Evolutionary conservation across 495 filamentous ascomycete species (phyloP).

Genomic region (Thozetella sp.): DNA sequence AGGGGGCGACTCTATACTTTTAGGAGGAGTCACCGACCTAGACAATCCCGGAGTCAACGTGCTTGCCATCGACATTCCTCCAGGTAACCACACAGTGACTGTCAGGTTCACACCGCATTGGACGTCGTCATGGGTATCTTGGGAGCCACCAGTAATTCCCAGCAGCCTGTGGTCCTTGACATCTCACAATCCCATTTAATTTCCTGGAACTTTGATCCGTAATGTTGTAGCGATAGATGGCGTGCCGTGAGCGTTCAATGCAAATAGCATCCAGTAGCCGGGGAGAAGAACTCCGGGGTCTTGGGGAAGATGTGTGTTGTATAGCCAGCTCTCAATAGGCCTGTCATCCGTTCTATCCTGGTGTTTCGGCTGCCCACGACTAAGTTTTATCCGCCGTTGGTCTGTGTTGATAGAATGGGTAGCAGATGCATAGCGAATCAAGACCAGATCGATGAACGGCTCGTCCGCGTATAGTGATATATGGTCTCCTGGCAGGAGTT

Average conservation of each 20-base stretch:
- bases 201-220: conserved; percentile 5
- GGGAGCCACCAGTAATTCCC: neutral
- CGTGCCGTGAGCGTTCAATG: conserved; percentile 40
- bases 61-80: neutral
- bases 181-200: neutral
- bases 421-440: conserved; percentile 47
- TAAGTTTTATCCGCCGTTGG: conserved; percentile 53
- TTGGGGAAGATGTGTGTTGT: neutral
- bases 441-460: neutral
- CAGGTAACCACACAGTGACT: neutral
- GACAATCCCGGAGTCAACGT: neutral
- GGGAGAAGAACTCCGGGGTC: neutral
- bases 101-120: neutral
- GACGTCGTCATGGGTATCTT: neutral
- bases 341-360: neutral
- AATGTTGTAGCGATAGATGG: conserved; percentile 42
- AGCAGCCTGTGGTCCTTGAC: neutral
- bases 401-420: conserved; percentile 65
- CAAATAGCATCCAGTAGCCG: conserved; percentile 39
- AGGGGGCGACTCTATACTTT: neutral
- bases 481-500: neutral
- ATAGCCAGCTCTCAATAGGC: too few relatives aligned
- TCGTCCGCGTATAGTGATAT: neutral
- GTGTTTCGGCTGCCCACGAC: conserved; percentile 17
- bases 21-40: neutral